These are phyloP conservation scores for Carex scoparia DNA, from an alignment of 176 grass and related monocot genomes.

Conservation along the genomic window DNA sequence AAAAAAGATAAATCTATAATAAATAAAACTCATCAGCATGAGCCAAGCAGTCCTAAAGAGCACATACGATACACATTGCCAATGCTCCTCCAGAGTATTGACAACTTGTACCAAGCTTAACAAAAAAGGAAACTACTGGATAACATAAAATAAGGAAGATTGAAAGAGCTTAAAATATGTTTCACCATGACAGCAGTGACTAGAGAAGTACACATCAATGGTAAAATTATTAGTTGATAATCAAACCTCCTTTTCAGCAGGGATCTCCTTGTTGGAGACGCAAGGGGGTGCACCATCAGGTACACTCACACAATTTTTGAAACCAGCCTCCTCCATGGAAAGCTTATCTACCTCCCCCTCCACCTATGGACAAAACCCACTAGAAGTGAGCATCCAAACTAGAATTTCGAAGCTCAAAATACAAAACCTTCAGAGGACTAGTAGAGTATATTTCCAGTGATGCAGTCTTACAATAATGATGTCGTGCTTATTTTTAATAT, in stretches of 20 bases:
- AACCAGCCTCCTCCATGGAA: constrained; percentile 94
- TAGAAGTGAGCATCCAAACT: constrained; percentile 7
- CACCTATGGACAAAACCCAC: constrained; percentile 42
- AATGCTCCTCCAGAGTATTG: background rate
- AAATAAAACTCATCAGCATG: background rate
- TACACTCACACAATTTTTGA: constrained; percentile 79
- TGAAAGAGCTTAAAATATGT: background rate
- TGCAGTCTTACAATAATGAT: constrained; percentile 81
- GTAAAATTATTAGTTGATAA: constrained; percentile 1
- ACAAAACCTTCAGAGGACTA: background rate
- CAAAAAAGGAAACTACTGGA: background rate
- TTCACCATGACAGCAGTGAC: background rate
- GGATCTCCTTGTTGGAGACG: constrained; percentile 42
- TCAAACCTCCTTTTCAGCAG: constrained; percentile 49
- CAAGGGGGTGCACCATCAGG: constrained; percentile 61
- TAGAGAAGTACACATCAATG: constrained; percentile 12
- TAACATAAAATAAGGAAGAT: background rate
- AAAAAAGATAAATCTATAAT: background rate
- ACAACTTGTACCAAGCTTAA: background rate
- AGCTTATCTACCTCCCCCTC: constrained; percentile 98
- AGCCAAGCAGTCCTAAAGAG: background rate
- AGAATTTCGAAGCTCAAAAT: constrained; percentile 10
- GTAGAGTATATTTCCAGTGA: background rate
- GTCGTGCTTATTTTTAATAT: constrained; percentile 57
- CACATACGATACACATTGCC: background rate